Evolutionary conservation across 2,329 filamentous ascomycete species (phyloP), one percentile per base, ranked within the genome.

Genomic region (Fusarium oxysporum): DNA sequence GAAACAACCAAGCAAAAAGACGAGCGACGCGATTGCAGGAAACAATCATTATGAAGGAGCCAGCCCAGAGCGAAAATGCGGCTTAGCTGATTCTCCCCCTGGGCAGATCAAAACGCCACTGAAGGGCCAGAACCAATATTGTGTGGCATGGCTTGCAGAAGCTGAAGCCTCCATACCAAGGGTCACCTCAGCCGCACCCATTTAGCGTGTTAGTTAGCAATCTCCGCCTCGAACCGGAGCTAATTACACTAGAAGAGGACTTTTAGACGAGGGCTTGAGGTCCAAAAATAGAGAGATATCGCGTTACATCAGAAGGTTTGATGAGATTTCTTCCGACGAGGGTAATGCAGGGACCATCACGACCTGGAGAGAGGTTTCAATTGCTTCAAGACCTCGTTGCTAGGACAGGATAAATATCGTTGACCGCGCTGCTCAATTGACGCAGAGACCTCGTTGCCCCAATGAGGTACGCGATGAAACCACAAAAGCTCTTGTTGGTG

Each of bases 281-380:
- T 5, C 7, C 23, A 28, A 28, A 53, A 53, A n/a, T 37, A 28
- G 23, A 3, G 17, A 53, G 8, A 6, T 4, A 8, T 21, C 7
- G 4, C 2, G 9, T 35, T 50, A 45, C 17, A 45, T 28, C 17
- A 28, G 43, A 14, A 2, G 2, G 1, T 17, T 33, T 23, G 16
- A 12, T 17, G 32, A 12, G 33, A 9, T 28, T n/a, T 21, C 0
- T 21, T 11, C 9, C 5, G 12, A 6, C 0, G 13, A 21, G 6
- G 17, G 23, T 8, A 16, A 53, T 53, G 33, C 33, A 28, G 13
- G 32, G 23, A 21, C 47, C 16, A 33, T 50, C 21, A 1, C 7
- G 21, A 4, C 3, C 0, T 28, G 32, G 21, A 6, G 28, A 8
- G 9, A 6, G 21, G 16, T 2, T 28, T 17, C 50, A 28, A 25